Percentiles rank a stretch among this genome's conserved stretches.
These are phyloP conservation scores for Eucalyptus tenuipes DNA, from an alignment of 345 rosid species.

Conservation along the genomic window DNA sequence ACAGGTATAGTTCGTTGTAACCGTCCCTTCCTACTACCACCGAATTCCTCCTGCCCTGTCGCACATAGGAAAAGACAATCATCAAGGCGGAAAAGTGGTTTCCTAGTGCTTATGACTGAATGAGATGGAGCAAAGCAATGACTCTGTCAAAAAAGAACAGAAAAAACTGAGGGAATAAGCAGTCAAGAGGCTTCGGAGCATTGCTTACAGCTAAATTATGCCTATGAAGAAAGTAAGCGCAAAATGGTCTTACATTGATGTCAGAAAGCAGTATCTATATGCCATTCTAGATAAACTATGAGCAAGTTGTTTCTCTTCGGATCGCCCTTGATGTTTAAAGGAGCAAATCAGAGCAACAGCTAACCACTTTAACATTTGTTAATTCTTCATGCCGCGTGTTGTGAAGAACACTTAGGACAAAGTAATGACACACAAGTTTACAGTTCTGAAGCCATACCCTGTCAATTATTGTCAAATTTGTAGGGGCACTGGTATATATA, in stretches of 20 bases:
- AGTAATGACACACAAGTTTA: neutral
- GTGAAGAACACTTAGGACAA: neutral
- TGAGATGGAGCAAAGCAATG: neutral
- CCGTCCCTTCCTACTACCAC: slow-evolving; percentile 56
- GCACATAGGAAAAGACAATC: neutral
- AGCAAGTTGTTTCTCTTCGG: neutral
- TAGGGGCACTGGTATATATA: slow-evolving; percentile 68
- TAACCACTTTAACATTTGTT: neutral
- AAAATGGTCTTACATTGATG: neutral
- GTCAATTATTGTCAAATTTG: slow-evolving; percentile 54
- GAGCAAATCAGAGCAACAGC: neutral
- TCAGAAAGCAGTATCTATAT: neutral
- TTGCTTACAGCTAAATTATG: neutral
- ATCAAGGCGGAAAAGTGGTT: neutral
- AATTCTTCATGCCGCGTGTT: neutral
- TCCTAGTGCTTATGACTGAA: neutral
- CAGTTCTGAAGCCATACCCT: slow-evolving; percentile 27
- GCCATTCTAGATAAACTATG: neutral
- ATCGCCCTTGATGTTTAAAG: neutral
- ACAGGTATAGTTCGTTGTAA: slow-evolving; percentile 61
- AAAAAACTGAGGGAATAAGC: neutral
- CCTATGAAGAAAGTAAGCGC: neutral
- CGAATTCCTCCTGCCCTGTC: slow-evolving; percentile 85
- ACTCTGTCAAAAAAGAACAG: neutral
- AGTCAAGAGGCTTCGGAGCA: neutral